Conservation (phyloP, 441 rosid genomes). For the Pelargonium myrrhifolium region DNA sequence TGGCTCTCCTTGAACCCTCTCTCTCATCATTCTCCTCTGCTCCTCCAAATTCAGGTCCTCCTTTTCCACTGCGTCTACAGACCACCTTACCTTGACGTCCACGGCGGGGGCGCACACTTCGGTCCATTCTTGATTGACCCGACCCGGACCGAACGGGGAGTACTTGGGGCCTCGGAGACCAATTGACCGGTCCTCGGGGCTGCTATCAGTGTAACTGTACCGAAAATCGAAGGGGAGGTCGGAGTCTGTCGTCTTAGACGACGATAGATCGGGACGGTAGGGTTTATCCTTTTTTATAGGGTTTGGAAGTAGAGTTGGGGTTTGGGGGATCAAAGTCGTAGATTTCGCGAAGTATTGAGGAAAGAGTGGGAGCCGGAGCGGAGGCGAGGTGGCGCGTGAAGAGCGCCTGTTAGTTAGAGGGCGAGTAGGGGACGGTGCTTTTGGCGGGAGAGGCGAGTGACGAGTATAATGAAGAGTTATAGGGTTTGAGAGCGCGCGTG, state of each 20-base stretch:
- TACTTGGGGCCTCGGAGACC: constrained; percentile 90
- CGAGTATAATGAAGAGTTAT: no score
- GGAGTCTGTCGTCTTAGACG: constrained; percentile 36
- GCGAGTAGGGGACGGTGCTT: no score
- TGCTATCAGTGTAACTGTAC: constrained; percentile 81
- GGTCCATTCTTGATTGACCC: constrained; percentile 71
- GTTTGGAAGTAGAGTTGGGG: constrained; percentile 15
- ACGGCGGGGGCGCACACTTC: constrained; percentile 83
- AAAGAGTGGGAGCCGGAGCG: constrained; percentile 14
- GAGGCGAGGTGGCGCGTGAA: constrained; percentile 34
- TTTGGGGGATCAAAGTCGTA: constrained; percentile 55
- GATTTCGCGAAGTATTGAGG: constrained; percentile 58
- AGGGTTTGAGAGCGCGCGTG: no score
- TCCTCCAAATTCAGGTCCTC: constrained; percentile 67
- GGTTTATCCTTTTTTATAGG: constrained; percentile 44
- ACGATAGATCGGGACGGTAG: constrained; percentile 61
- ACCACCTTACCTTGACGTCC: constrained; percentile 49
- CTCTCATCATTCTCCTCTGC: constrained; percentile 53
- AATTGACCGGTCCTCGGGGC: constrained; percentile 52
- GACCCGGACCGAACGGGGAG: constrained; percentile 84
- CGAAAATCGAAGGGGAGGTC: constrained; percentile 79
- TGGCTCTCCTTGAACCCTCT: constrained; percentile 54
- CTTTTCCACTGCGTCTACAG: constrained; percentile 40
- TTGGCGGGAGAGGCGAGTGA: constrained; percentile 47
- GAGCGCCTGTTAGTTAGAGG: constrained; percentile 11